Evolutionary conservation across 768 basidiomycete species (phyloP).

Genomic region (Punctularia strigosozonata): DNA sequence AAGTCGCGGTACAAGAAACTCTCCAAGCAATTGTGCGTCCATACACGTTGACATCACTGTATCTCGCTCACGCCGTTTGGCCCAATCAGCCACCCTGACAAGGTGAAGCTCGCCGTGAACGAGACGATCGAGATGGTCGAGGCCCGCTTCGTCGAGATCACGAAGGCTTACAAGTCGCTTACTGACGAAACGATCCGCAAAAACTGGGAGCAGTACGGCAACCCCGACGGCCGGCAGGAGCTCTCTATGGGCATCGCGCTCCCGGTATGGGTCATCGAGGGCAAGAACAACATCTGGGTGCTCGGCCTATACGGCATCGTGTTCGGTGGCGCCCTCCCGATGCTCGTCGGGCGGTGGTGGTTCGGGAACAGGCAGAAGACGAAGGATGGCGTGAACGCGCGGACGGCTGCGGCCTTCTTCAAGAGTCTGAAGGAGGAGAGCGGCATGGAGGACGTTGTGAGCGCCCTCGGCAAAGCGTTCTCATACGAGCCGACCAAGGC

Average conservation of each 20-base stretch:
- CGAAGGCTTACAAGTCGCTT: slow-evolving; percentile 98
- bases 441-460: slow-evolving; percentile 58
- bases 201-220: slow-evolving; percentile 82
- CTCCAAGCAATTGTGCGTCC: slow-evolving; percentile 68
- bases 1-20: slow-evolving; percentile 93
- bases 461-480: slow-evolving; percentile 55
- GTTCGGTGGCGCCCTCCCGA: slow-evolving; percentile 82
- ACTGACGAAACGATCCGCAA: slow-evolving; percentile 88
- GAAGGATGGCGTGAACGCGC: slow-evolving; percentile 79
- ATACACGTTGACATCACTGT: neutral
- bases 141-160: slow-evolving; percentile 80
- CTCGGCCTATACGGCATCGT: slow-evolving; percentile 77
- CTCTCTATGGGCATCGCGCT: slow-evolving; percentile 91
- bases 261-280: slow-evolving; percentile 87
- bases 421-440: slow-evolving; percentile 75
- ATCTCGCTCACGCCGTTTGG: neutral
- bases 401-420: slow-evolving; percentile 82
- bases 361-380: slow-evolving; percentile 84
- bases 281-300: slow-evolving; percentile 86
- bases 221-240: slow-evolving; percentile 96
- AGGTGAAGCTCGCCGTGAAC: slow-evolving; percentile 74
- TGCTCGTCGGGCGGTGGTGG: slow-evolving; percentile 93
- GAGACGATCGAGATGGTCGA: slow-evolving; percentile 81
- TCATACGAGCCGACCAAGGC: slow-evolving; percentile 37
- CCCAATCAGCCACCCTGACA: slow-evolving; percentile 96